Conservation (phyloP, 2,329 filamentous ascomycete genomes). For the Trichoderma polysporum region DNA sequence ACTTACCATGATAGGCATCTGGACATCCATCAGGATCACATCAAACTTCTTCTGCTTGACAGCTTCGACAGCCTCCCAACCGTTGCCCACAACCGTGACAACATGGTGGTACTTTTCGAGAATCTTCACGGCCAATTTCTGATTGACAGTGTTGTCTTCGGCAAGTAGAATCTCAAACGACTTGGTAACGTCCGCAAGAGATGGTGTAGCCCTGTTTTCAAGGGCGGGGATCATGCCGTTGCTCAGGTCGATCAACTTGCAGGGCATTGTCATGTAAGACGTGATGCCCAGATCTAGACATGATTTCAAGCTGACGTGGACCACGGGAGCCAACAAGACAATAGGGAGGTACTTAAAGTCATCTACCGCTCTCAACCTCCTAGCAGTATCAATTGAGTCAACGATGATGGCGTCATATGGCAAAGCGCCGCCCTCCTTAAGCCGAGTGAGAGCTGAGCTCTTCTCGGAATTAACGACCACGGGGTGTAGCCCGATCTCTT, state of each 20-base stretch:
- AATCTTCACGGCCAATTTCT: slow-evolving; percentile 93
- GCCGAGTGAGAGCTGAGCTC: slow-evolving; percentile 57
- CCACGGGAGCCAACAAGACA: slow-evolving; percentile 82
- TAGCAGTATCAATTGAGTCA: slow-evolving; percentile 89
- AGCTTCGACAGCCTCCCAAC: slow-evolving; percentile 87
- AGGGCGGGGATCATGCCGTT: slow-evolving; percentile 96
- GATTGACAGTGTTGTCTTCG: slow-evolving; percentile 97
- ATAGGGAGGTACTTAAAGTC: slow-evolving; percentile 98
- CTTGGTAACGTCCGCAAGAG: slow-evolving; percentile 88
- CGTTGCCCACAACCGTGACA: slow-evolving; percentile 92
- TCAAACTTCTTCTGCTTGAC: slow-evolving; percentile 92
- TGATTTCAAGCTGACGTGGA: slow-evolving; percentile 89
- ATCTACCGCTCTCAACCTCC: slow-evolving; percentile 79
- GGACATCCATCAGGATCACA: slow-evolving; percentile 97
- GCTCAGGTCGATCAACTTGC: slow-evolving; percentile 87
- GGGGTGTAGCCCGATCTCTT: slow-evolving; percentile 74
- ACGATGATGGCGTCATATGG: slow-evolving; percentile 95
- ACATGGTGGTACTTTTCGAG: slow-evolving; percentile 94
- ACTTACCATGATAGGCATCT: slow-evolving; percentile 97
- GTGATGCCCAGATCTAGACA: slow-evolving; percentile 93
- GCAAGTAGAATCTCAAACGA: slow-evolving; percentile 94
- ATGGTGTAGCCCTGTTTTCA: slow-evolving; percentile 87
- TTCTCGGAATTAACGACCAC: slow-evolving; percentile 80
- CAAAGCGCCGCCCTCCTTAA: slow-evolving; percentile 55
- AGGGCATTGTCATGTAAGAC: slow-evolving; percentile 99